phyloP scores from a whole-genome alignment of 2,329 filamentous ascomycete genomes.

The Mariannaea sp. region DNA sequence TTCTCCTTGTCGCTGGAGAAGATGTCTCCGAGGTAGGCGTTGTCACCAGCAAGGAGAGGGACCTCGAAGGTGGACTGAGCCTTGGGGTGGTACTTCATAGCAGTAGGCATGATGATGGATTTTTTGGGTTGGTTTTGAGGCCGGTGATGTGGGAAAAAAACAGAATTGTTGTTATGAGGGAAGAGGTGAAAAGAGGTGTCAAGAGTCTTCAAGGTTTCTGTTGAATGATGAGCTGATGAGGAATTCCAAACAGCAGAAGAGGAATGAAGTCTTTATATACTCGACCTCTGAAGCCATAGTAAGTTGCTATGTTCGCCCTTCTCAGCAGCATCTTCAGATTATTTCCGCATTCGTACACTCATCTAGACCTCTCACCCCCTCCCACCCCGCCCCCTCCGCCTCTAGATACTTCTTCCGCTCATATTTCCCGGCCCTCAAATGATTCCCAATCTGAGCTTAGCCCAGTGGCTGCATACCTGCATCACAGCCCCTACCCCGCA shows the following conservation, averaged over 20 bases:
- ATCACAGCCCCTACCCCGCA: constrained; percentile 9
- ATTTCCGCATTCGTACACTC: background rate
- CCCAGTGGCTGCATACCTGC: background rate
- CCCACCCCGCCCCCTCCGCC: no score
- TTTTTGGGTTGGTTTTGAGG: background rate
- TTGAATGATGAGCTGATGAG: background rate
- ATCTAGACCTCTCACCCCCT: background rate
- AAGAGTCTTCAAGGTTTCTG: background rate
- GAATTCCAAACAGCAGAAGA: background rate
- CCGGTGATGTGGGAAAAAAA: no score
- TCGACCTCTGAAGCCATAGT: background rate
- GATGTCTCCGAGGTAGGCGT: constrained; percentile 69
- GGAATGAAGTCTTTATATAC: constrained; percentile 14
- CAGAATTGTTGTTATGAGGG: background rate
- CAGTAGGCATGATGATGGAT: constrained; percentile 38
- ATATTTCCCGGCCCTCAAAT: constrained; percentile 16
- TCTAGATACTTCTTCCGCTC: constrained; percentile 10
- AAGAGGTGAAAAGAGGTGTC: background rate
- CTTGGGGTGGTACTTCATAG: constrained; percentile 59
- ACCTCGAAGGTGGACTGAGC: constrained; percentile 66
- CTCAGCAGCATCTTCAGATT: background rate
- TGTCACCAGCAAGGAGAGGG: constrained; percentile 69
- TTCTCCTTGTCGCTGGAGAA: constrained; percentile 59
- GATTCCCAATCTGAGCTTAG: constrained; percentile 17
- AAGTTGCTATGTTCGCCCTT: background rate